A percentile compares a stretch with the other conserved stretches of the same genome.
phyloP scores from a whole-genome alignment of 164 flowering plant genomes.

The Warburgia ugandensis region DNA sequence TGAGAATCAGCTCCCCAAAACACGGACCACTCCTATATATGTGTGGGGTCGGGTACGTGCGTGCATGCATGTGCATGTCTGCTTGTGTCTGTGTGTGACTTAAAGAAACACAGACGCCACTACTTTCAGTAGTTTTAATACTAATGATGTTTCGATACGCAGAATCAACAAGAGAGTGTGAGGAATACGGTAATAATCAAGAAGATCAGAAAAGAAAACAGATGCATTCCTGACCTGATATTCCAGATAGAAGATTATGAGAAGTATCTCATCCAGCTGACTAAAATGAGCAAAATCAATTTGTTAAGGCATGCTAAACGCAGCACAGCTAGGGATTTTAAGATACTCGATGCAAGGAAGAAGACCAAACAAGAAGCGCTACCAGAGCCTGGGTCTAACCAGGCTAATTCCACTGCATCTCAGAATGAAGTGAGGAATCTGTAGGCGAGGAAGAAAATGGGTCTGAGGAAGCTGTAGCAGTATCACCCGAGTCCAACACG shows the following conservation, averaged over 20 bases:
- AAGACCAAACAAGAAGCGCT: slow-evolving; percentile 27
- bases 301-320: slow-evolving; percentile 78
- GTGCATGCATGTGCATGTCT: too few relatives aligned
- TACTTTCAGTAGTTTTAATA: too few relatives aligned
- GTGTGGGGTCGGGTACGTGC: too few relatives aligned
- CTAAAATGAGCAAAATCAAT: slow-evolving; percentile 68
- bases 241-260: slow-evolving; percentile 86
- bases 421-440: slow-evolving; percentile 29
- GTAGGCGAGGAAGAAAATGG: slow-evolving; percentile 35
- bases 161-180: slow-evolving; percentile 58
- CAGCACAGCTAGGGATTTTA: slow-evolving; percentile 75
- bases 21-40: too few relatives aligned
- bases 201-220: slow-evolving; percentile 77
- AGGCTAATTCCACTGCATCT: slow-evolving; percentile 15
- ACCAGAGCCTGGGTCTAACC: slow-evolving; percentile 19
- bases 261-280: slow-evolving; percentile 71
- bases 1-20: too few relatives aligned
- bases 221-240: slow-evolving; percentile 73
- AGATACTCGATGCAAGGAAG: slow-evolving; percentile 34
- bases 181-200: slow-evolving; percentile 34
- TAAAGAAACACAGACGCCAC: too few relatives aligned
- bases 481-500: slow-evolving; percentile 25
- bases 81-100: too few relatives aligned
- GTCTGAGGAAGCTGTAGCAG: slow-evolving; percentile 18
- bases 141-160: too few relatives aligned